Evolutionary conservation across 768 basidiomycete genomes (phyloP).

Genomic region (Daedaleopsis nitida): DNA sequence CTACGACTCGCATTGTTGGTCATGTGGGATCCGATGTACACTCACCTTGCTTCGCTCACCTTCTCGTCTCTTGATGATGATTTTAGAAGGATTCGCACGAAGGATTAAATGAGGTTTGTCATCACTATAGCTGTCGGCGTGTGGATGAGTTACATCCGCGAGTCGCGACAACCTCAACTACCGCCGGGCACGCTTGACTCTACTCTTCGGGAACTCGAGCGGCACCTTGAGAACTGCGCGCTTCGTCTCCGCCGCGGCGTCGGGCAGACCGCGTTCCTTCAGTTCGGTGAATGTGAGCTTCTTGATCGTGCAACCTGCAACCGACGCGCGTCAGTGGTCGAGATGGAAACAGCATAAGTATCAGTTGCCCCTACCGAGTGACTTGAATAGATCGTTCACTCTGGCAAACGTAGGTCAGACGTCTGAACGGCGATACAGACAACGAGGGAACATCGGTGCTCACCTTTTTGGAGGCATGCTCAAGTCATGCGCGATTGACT

Average conservation of each 20-base stretch:
- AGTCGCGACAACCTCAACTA: conserved; percentile 2
- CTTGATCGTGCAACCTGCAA: conserved; percentile 70
- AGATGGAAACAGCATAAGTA: not conserved
- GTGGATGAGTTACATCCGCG: too few species aligned
- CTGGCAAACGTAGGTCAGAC: conserved; percentile 34
- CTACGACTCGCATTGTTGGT: too few species aligned
- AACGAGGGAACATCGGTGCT: conserved; percentile 30
- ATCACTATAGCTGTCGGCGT: too few species aligned
- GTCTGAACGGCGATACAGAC: not conserved
- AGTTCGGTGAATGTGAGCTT: conserved; percentile 63
- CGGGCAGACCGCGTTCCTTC: conserved; percentile 66
- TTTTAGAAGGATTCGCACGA: too few species aligned
- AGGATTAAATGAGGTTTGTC: too few species aligned
- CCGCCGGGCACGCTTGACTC: conserved; percentile 35
- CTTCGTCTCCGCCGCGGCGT: conserved; percentile 62
- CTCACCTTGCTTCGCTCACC: too few species aligned
- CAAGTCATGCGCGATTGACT: conserved; percentile 72
- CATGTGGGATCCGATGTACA: too few species aligned
- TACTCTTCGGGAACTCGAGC: conserved; percentile 77
- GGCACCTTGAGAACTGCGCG: conserved; percentile 77
- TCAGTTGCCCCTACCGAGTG: conserved; percentile 53
- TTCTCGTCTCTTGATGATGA: too few species aligned
- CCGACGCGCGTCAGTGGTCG: not conserved
- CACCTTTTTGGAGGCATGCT: conserved; percentile 66
- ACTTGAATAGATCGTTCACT: conserved; percentile 72